A percentile compares a stretch with the other conserved stretches of the same genome.
Evolutionary conservation across 2,329 filamentous ascomycete species (phyloP).

Genomic region (Lomentospora prolificans): DNA sequence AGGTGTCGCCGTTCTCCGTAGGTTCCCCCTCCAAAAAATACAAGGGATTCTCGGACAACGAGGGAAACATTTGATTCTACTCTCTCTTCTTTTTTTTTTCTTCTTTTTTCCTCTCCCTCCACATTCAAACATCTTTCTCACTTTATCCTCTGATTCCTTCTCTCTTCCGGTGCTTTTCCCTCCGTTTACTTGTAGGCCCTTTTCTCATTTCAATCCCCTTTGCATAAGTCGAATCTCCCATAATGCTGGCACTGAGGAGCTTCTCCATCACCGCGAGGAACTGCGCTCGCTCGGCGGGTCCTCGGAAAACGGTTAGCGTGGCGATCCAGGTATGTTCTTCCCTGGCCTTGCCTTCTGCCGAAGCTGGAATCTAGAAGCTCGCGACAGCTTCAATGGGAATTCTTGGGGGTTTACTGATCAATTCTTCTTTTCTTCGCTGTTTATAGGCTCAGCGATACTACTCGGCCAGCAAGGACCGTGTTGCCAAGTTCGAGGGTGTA

Average conservation of each 20-base stretch:
- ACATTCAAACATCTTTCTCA: constrained; percentile 5
- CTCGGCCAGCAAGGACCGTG: constrained; percentile 35
- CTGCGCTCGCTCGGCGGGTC: constrained; percentile 58
- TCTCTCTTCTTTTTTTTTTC: constrained; percentile 7
- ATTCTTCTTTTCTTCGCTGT: neutral
- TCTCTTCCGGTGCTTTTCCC: constrained; percentile 13
- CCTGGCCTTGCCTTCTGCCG: constrained; percentile 10
- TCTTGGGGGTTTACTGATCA: neutral
- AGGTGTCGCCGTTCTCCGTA: neutral
- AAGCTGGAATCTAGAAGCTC: neutral
- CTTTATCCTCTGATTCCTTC: constrained; percentile 9
- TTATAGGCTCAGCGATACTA: constrained; percentile 4
- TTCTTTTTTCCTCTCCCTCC: constrained; percentile 4
- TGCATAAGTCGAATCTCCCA: constrained; percentile 27
- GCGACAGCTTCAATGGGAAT: neutral
- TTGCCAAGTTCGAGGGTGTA: constrained; percentile 87
- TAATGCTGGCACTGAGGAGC: constrained; percentile 75
- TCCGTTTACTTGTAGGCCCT: constrained; percentile 15
- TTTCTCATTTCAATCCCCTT: constrained; percentile 15
- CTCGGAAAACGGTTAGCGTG: constrained; percentile 40
- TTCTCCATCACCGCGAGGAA: constrained; percentile 68
- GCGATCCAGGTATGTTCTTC: constrained; percentile 45
- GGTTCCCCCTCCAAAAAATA: neutral
- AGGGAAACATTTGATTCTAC: constrained; percentile 3
- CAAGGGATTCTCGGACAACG: neutral